phyloP scores from a whole-genome alignment of 2,329 filamentous ascomycete genomes.

The Phyllosticta ampelicida region DNA sequence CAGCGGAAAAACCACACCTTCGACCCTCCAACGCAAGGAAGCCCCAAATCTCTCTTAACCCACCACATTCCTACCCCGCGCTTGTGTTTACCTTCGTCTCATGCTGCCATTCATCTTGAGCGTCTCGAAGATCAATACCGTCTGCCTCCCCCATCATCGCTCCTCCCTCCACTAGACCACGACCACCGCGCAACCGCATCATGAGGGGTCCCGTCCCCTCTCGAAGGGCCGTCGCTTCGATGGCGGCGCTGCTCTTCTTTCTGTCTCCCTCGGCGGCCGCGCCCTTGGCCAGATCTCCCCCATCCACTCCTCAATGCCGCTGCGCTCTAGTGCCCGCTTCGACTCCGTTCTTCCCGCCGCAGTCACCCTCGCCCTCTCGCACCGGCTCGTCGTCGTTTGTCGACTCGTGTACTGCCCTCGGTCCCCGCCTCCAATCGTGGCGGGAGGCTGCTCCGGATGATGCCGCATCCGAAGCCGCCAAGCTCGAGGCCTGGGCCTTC shows the following conservation, averaged over 20 bases:
- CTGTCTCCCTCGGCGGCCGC: slow-evolving; percentile 2
- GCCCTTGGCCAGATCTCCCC: not conserved
- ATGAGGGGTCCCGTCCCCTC: not conserved
- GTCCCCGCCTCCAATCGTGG: slow-evolving; percentile 6
- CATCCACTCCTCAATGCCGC: slow-evolving; percentile 5
- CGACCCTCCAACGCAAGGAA: not conserved
- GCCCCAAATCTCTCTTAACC: not conserved
- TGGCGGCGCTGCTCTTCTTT: slow-evolving; percentile 3
- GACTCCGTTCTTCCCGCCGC: slow-evolving; percentile 8
- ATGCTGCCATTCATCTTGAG: not conserved
- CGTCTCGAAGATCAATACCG: not conserved
- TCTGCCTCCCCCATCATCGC: not conserved
- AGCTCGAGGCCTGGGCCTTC: slow-evolving; percentile 1
- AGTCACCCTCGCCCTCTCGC: not conserved
- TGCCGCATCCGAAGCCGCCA: not conserved
- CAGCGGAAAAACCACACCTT: not conserved
- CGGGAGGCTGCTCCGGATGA: slow-evolving; percentile 1
- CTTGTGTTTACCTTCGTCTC: not conserved
- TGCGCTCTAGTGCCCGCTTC: slow-evolving; percentile 6
- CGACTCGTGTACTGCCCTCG: slow-evolving; percentile 7
- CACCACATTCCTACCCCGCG: not conserved
- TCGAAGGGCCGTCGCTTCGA: not conserved
- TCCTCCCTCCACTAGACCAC: too few relatives aligned
- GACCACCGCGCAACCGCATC: not conserved
- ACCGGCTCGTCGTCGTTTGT: not conserved